Conservation (phyloP, 129 eudicot species). For the Chrysanthemum seticuspe region DNA sequence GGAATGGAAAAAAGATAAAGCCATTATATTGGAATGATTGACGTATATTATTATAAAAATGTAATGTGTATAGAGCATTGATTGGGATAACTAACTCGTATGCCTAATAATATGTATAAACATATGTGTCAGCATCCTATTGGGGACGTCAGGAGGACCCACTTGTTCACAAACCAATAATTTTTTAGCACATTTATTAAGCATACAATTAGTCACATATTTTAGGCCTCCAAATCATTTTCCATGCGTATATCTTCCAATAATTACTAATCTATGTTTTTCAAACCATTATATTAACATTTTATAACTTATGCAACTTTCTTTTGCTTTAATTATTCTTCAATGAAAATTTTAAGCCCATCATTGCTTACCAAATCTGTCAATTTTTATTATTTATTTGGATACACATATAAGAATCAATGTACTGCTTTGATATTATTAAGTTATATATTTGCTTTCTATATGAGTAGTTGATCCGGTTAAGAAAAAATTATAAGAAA, state of each 20-base stretch:
- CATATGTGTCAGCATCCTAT: too few relatives aligned
- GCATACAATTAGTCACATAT: too few relatives aligned
- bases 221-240: too few relatives aligned
- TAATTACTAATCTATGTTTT: background rate
- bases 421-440: background rate
- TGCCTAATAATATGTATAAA: too few relatives aligned
- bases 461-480: background rate
- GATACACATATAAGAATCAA: background rate
- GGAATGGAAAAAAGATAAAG: slow-evolving; percentile 17
- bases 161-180: too few relatives aligned
- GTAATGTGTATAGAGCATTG: too few relatives aligned
- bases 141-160: too few relatives aligned
- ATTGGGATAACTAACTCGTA: too few relatives aligned
- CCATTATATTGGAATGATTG: slow-evolving; percentile 40
- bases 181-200: too few relatives aligned
- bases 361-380: slow-evolving; percentile 18
- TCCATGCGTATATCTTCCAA: slow-evolving; percentile 6
- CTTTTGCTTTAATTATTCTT: slow-evolving; percentile 31
- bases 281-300: slow-evolving; percentile 23
- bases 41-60: slow-evolving; percentile 11
- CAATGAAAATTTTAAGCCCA: slow-evolving; percentile 26
- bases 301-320: slow-evolving; percentile 25
- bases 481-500: too few relatives aligned
- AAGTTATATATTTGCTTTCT: background rate
- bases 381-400: slow-evolving; percentile 3